A percentile compares a stretch with the other conserved stretches of the same genome.
Evolutionary conservation across 2,329 filamentous ascomycete genomes (phyloP).

Genomic region (Exophiala calicioides): DNA sequence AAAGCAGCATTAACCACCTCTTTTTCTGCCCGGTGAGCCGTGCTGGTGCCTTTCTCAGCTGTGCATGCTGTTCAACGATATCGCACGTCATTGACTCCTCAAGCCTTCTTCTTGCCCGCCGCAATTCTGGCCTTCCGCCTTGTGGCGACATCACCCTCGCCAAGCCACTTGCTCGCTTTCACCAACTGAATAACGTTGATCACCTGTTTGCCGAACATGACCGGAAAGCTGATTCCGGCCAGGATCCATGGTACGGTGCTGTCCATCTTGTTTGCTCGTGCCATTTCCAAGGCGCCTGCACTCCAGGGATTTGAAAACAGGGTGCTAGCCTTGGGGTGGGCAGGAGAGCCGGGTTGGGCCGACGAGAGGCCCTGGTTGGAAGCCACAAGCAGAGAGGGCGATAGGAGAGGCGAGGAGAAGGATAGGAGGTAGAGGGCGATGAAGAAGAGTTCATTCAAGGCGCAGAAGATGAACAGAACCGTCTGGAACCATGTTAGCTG

Average conservation of each 20-base stretch:
- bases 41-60: no score
- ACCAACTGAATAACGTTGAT: slow-evolving; percentile 94
- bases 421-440: slow-evolving; percentile 97
- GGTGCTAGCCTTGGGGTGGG: slow-evolving; percentile 66
- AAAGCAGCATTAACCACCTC: no score
- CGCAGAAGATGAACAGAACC: slow-evolving; percentile 88
- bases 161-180: slow-evolving; percentile 88
- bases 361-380: slow-evolving; percentile 59
- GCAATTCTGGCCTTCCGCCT: slow-evolving; percentile 54
- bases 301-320: slow-evolving; percentile 89
- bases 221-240: slow-evolving; percentile 73
- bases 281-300: slow-evolving; percentile 87
- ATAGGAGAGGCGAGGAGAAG: slow-evolving; percentile 87
- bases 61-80: no score
- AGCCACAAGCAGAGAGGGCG: slow-evolving; percentile 69
- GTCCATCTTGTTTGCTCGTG: slow-evolving; percentile 90
- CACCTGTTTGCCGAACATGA: slow-evolving; percentile 89
- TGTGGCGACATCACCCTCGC: slow-evolving; percentile 78
- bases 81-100: background rate
- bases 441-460: slow-evolving; percentile 94
- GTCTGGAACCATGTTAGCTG: slow-evolving; percentile 54
- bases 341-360: slow-evolving; percentile 65
- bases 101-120: slow-evolving; percentile 19
- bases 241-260: slow-evolving; percentile 76
- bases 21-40: no score